Percentiles rank a stretch among this genome's conserved stretches.
These are phyloP conservation scores for Bipolaris zeicola DNA, from an alignment of 2,329 filamentous ascomycete genomes.

Conservation along the genomic window DNA sequence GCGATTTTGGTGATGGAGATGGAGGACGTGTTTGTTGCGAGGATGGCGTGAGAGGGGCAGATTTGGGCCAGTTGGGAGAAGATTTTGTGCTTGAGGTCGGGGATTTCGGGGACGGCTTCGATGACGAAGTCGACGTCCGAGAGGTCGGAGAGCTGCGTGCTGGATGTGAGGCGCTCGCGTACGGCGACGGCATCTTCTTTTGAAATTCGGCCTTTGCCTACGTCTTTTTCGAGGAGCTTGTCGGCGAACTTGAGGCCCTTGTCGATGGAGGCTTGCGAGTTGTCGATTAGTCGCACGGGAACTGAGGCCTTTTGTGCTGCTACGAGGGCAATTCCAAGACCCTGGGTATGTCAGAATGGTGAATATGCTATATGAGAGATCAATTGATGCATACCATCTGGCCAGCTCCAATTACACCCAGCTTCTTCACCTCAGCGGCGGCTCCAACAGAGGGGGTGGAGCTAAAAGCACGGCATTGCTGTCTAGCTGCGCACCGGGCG, in stretches of 20 bases:
- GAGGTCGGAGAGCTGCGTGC: conserved; percentile 76
- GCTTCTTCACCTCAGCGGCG: conserved; percentile 75
- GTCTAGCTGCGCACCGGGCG: conserved; percentile 26
- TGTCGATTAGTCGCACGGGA: conserved; percentile 85
- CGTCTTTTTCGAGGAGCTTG: conserved; percentile 91
- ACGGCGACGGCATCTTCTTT: conserved; percentile 78
- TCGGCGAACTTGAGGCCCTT: conserved; percentile 93
- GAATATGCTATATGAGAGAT: not conserved
- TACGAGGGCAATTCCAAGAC: conserved; percentile 92
- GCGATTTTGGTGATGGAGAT: conserved; percentile 98
- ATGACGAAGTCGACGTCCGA: conserved; percentile 93
- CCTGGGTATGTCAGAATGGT: conserved; percentile 60
- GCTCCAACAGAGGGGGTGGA: conserved; percentile 64
- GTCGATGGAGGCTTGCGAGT: conserved; percentile 79
- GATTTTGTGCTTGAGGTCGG: conserved; percentile 83
- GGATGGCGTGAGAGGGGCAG: conserved; percentile 81
- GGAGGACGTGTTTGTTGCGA: conserved; percentile 98
- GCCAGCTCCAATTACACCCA: conserved; percentile 92
- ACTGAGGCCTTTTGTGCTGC: conserved; percentile 83
- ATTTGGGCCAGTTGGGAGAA: conserved; percentile 83
- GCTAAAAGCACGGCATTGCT: conserved; percentile 65
- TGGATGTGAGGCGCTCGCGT: conserved; percentile 70
- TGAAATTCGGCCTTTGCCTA: conserved; percentile 83
- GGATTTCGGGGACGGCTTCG: conserved; percentile 94
- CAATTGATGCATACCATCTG: conserved; percentile 75